A percentile compares a stretch with the other conserved stretches of the same genome.
Evolutionary conservation across 345 rosid genomes (phyloP).

Genomic region (Abelmoschus esculentus): DNA sequence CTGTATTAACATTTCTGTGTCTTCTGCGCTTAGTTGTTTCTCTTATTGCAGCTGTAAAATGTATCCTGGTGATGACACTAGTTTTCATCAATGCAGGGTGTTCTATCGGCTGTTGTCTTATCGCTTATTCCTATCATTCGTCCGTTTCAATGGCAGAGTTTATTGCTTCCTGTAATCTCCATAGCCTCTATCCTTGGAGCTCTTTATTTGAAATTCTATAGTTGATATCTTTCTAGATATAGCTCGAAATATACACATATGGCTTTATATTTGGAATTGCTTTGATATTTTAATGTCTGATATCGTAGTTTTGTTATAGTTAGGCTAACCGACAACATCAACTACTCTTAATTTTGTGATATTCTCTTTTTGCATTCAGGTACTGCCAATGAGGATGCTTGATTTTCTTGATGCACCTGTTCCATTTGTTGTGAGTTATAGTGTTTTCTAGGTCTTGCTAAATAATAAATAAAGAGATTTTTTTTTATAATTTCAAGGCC

Average conservation of each 20-base stretch:
- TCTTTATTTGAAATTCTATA: too few relatives aligned
- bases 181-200: constrained; percentile 4
- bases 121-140: constrained; percentile 83
- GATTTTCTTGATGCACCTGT: constrained; percentile 34
- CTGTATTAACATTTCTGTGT: background rate
- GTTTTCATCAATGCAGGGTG: constrained; percentile 54
- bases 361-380: too few relatives aligned
- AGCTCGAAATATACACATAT: too few relatives aligned
- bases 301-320: too few relatives aligned
- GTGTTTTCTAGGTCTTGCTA: background rate
- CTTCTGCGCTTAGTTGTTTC: background rate
- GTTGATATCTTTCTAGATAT: too few relatives aligned
- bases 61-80: background rate
- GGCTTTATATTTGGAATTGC: too few relatives aligned
- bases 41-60: constrained; percentile 3
- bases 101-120: constrained; percentile 17
- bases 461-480: background rate
- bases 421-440: constrained; percentile 78
- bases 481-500: background rate
- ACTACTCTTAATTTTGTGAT: too few relatives aligned
- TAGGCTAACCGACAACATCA: too few relatives aligned
- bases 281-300: too few relatives aligned
- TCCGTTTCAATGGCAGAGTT: constrained; percentile 98
- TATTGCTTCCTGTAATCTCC: constrained; percentile 81
- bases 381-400: too few relatives aligned